phyloP scores from a whole-genome alignment of 2,329 filamentous ascomycete genomes.

The Cordyceps militaris region DNA sequence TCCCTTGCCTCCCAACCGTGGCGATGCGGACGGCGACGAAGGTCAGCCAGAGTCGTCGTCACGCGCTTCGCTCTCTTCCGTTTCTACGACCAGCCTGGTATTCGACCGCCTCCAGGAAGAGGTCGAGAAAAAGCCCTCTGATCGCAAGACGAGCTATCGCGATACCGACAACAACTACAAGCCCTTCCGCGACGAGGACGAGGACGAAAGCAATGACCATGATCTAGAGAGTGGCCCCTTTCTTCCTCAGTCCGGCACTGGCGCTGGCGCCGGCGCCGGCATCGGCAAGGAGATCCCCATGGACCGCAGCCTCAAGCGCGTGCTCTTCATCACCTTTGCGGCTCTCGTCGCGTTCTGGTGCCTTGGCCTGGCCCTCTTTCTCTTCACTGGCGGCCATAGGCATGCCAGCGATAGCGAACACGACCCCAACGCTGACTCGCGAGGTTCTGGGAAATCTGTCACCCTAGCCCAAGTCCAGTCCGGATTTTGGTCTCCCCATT shows the following conservation, averaged over 20 bases:
- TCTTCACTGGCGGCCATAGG: constrained; percentile 59
- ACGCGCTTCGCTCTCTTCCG: constrained; percentile 60
- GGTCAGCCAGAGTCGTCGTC: constrained; percentile 30
- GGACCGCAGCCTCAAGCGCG: constrained; percentile 57
- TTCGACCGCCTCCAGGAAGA: constrained; percentile 67
- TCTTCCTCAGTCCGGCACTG: constrained; percentile 33
- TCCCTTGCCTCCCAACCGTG: not conserved
- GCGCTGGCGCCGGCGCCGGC: constrained; percentile 22
- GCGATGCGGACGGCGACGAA: not conserved
- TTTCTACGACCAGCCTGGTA: constrained; percentile 76
- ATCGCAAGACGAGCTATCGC: constrained; percentile 11
- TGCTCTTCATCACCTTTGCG: constrained; percentile 53
- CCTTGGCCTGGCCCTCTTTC: constrained; percentile 58
- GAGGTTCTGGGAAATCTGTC: constrained; percentile 63
- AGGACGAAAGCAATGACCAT: constrained; percentile 19
- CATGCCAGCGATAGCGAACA: constrained; percentile 56
- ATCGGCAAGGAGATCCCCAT: constrained; percentile 52
- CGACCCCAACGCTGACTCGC: constrained; percentile 58
- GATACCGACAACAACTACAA: constrained; percentile 35
- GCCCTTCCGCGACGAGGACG: constrained; percentile 25
- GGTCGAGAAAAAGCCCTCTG: constrained; percentile 26
- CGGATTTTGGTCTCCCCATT: constrained; percentile 58
- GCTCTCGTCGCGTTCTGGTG: constrained; percentile 63
- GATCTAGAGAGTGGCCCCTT: constrained; percentile 46
- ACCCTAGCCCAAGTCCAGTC: constrained; percentile 63